Percentiles rank a stretch among this genome's conserved stretches.
phyloP scores from a whole-genome alignment of 2,329 filamentous ascomycete genomes.

The Pseudogymnoascus sp. region DNA sequence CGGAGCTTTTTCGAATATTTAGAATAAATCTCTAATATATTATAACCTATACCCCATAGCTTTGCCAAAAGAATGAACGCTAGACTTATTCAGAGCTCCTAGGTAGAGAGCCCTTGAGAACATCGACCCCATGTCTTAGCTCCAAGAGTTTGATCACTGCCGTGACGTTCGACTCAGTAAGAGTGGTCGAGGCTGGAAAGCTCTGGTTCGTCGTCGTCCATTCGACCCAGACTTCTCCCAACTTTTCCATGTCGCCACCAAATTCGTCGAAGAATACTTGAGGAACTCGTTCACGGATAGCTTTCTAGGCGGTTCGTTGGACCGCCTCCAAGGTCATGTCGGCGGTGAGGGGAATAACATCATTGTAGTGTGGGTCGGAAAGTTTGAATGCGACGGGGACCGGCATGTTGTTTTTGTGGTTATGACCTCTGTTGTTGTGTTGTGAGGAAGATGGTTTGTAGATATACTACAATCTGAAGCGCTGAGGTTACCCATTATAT shows the following conservation, averaged over 20 bases:
- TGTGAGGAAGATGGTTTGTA: background rate
- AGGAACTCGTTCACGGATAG: background rate
- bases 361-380: background rate
- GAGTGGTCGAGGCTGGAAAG: background rate
- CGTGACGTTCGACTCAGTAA: background rate
- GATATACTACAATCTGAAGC: background rate
- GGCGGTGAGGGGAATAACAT: background rate
- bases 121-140: background rate
- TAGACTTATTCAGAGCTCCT: background rate
- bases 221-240: conserved; percentile 61
- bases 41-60: background rate
- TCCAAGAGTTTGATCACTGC: background rate
- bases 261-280: background rate
- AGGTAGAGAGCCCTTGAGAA: background rate
- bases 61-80: background rate
- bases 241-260: conserved; percentile 74
- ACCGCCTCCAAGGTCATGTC: background rate
- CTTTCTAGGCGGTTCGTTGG: background rate
- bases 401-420: background rate
- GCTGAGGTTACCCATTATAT: background rate
- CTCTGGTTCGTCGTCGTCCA: conserved; percentile 72
- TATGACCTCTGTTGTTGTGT: background rate
- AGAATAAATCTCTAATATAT: background rate
- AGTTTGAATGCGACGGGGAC: background rate
- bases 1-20: background rate